Base-by-base conservation (phyloP, 2,329 filamentous ascomycete genomes). In the Akanthomyces lecanii region DNA sequence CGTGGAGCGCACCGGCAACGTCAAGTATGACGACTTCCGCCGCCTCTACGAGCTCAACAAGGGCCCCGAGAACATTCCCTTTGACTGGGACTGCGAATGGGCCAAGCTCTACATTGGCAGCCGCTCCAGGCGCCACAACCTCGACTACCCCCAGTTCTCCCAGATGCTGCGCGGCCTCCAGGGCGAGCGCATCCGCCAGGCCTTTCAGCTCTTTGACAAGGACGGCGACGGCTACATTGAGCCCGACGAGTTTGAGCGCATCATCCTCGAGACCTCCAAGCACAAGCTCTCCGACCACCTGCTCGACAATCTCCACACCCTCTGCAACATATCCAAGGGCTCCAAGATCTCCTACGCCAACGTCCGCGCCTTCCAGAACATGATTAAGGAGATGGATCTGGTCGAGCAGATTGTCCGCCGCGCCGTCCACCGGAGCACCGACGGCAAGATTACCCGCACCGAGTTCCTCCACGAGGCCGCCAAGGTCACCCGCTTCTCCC, bases 201-300 rank as follows among this genome's bases (percentile, higher is more conserved):
- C 95, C 16, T 99, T 99, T 82, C 88, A 95, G 72, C 81, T 88
- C 65, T 93, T 97, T 67, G 95, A 99, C 78, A 91, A 87, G 76
- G 90, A 97, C 71, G 89, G 88, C 59, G 93, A 97, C 73, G 95
- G 95, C 62, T 98, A 91, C 80, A 98, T 99, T 70, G 89, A 96
- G 75, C 92, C 95, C 0, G 90, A 96, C 67, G 90, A 99, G 69
- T 99, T 99, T 77, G 92, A 96, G 82, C 89, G 90, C 77, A 99
- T 99, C 78, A 97, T 99, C 72, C 82, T 90, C 64, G 91, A 97
- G 78, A 98, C 93, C 1, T 88, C 93, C 18, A 89, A 86, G 72
- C 95, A 99, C 82, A 99, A 99, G 85, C 87, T 99, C 66, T 98
- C 94, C 0, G 95, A 99, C 77, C 93, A 99, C 76, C 82, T 99